Base-by-base conservation (phyloP, 805 yeast genomes). In the Starmerella tilneyi region DNA sequence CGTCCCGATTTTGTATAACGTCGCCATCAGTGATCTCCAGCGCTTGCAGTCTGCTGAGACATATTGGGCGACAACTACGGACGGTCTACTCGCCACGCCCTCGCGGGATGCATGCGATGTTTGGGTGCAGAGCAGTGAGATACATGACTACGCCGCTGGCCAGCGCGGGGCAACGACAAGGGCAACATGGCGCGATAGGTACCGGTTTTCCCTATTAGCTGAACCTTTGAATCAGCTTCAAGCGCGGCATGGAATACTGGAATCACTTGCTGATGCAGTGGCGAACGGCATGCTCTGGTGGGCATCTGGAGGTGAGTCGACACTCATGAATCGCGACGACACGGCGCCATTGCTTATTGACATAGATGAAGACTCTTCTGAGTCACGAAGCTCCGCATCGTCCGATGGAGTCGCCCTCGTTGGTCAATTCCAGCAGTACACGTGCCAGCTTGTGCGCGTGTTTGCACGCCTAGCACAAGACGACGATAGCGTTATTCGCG, bases 301-400 rank as follows among this genome's bases (percentile, higher is more conserved):
- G 85, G 94, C 94, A 3, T 73, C 82, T 24, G 89, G 92, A 1
- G 94, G 92, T 8, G 81, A 78, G 48, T 68, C 71, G 32, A 65
- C 67, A 13, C 61, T 59, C 20, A 57, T 63, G 17, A 63, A 65
- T 15, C 53, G 51, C 4, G 52, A 46, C 15, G 47, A 43, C 17
- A 39, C 43, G 1, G 45, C 43, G 37, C 51, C 54, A 9, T 41
- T 50, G n/a, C 35, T 49, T 15, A 24, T 9, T 1, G 40, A 36
- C 17, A 24, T 24, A 5, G 30, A 15, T 4, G 29, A 36, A 8
- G 30, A 36, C n/a, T 5, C 30, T 4, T 2, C 31, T 15, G 30
- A 15, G 15, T 7, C 15, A 8, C 29, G 17, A 21, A 19, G 40
- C 15, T 30, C 48, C n/a, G 38, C 41, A 3, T 20, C 41, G n/a